Evolutionary conservation across 2,329 filamentous ascomycete species (phyloP).

Genomic region (Paracorniculantispora psalliotae): DNA sequence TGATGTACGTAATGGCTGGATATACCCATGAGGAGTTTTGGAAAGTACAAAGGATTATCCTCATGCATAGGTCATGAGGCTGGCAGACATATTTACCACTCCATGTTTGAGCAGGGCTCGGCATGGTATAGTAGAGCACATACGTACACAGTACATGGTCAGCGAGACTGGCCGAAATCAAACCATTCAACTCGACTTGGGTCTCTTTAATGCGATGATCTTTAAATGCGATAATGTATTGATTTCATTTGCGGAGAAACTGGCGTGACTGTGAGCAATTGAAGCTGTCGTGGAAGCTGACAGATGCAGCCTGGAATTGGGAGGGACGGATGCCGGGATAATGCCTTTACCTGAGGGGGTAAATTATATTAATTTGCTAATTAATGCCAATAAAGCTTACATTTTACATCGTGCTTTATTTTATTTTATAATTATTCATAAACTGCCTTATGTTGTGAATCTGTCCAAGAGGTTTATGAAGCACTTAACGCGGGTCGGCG

Average conservation of each 20-base stretch:
- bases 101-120: constrained; percentile 10
- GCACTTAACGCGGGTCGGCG: constrained; percentile 2
- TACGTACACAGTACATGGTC: not conserved
- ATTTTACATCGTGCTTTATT: too few species aligned
- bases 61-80: not conserved
- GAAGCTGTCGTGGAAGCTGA: constrained; percentile 3
- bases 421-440: too few species aligned
- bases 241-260: not conserved
- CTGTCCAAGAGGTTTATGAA: not conserved
- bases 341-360: too few species aligned
- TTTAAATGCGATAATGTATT: not conserved
- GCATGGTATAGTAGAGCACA: not conserved
- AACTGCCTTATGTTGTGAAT: too few species aligned
- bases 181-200: not conserved
- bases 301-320: not conserved
- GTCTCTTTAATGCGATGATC: not conserved
- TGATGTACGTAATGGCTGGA: constrained; percentile 11
- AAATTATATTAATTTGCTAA: too few species aligned
- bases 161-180: not conserved
- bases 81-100: not conserved
- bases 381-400: too few species aligned
- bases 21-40: constrained; percentile 12
- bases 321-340: too few species aligned
- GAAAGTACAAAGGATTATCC: not conserved
- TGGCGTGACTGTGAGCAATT: not conserved